Evolutionary conservation across 768 basidiomycete species (phyloP).

Genomic region (Lactarius sanguifluus): DNA sequence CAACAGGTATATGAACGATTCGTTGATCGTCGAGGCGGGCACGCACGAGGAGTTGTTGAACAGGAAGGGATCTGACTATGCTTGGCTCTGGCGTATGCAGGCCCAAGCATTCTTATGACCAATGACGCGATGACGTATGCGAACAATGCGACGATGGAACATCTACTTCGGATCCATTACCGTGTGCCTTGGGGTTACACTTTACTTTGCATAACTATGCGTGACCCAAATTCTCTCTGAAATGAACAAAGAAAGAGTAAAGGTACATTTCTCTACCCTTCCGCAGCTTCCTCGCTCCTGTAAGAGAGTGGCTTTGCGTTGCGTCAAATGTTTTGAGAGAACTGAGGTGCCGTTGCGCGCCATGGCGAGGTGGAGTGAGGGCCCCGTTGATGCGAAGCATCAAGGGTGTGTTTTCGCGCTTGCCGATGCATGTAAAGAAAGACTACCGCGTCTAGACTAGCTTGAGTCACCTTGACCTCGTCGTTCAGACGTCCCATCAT

Average conservation of each 20-base stretch:
- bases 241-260: too few species aligned
- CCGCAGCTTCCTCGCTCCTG: too few species aligned
- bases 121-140: background rate
- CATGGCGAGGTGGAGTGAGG: too few species aligned
- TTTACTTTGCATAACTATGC: background rate
- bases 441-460: too few species aligned
- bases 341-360: too few species aligned
- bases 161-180: background rate
- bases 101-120: slow-evolving; percentile 57
- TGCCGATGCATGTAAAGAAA: background rate
- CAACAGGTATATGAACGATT: slow-evolving; percentile 66
- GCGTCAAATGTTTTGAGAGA: too few species aligned
- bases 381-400: too few species aligned
- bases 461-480: too few species aligned
- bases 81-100: slow-evolving; percentile 71
- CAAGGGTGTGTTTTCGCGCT: background rate
- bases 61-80: slow-evolving; percentile 58
- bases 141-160: background rate
- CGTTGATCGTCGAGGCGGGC: slow-evolving; percentile 60
- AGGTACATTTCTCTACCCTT: too few species aligned
- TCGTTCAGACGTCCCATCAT: background rate
- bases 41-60: slow-evolving; percentile 61
- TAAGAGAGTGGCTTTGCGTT: too few species aligned
- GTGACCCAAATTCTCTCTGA: background rate
- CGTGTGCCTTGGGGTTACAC: background rate